phyloP scores from a whole-genome alignment of 345 rosid species.

The Aurinia saxatilis region DNA sequence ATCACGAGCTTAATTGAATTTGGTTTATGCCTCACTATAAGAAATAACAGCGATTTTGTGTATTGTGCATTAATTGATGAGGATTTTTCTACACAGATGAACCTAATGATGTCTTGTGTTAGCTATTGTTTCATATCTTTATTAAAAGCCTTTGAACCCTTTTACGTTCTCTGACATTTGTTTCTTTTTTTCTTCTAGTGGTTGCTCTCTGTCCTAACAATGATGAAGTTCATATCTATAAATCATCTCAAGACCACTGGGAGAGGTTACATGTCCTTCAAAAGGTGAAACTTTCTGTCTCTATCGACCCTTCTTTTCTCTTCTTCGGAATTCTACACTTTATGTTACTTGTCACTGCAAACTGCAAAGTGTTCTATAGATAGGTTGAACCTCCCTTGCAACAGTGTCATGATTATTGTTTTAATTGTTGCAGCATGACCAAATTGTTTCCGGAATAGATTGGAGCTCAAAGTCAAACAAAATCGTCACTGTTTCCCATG shows the following conservation, averaged over 20 bases:
- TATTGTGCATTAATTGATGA: background rate
- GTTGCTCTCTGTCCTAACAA: slow-evolving; percentile 90
- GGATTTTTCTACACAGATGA: background rate
- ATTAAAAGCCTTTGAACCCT: background rate
- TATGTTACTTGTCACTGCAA: too few species aligned
- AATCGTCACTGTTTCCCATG: slow-evolving; percentile 90
- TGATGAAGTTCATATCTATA: slow-evolving; percentile 89
- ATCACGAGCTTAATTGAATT: background rate
- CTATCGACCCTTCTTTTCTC: background rate
- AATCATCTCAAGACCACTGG: slow-evolving; percentile 68
- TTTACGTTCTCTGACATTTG: background rate
- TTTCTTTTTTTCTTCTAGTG: slow-evolving; percentile 42
- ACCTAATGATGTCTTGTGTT: background rate
- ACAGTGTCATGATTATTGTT: background rate
- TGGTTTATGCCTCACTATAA: background rate
- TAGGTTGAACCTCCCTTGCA: background rate
- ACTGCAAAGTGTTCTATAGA: too few species aligned
- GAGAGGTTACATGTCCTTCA: slow-evolving; percentile 81
- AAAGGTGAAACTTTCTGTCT: slow-evolving; percentile 39
- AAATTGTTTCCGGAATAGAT: slow-evolving; percentile 92
- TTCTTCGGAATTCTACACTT: background rate
- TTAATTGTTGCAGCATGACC: slow-evolving; percentile 74
- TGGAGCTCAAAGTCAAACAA: slow-evolving; percentile 82
- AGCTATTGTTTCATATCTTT: background rate
- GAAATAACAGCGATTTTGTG: background rate